Conservation (phyloP, 2,329 filamentous ascomycete genomes). For the Fusarium staphyleae region DNA sequence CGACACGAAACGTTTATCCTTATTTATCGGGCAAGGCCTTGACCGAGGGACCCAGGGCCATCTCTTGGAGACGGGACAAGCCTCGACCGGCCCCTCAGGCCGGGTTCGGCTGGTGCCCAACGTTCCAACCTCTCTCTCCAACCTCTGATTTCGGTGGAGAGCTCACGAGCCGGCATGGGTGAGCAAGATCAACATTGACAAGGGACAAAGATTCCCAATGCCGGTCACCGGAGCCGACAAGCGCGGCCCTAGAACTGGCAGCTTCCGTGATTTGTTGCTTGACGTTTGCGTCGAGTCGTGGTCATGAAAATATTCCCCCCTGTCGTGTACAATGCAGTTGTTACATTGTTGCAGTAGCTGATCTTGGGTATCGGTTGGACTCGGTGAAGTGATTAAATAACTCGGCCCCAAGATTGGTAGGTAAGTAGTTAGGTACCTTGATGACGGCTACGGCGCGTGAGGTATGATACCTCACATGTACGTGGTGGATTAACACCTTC, state of each 20-base stretch:
- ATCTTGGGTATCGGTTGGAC: background rate
- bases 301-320: background rate
- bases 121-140: conserved; percentile 21
- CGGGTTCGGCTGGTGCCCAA: conserved; percentile 19
- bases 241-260: conserved; percentile 32
- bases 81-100: conserved; percentile 9
- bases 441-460: too few species aligned
- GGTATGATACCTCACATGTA: too few species aligned
- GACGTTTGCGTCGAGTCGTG: conserved; percentile 1
- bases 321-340: background rate
- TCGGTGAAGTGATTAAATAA: too few species aligned
- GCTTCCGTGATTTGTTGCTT: conserved; percentile 12
- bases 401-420: too few species aligned
- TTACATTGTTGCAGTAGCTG: conserved; percentile 4
- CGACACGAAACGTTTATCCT: background rate
- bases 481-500: too few species aligned
- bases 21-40: conserved; percentile 3
- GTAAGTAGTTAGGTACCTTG: too few species aligned
- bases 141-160: conserved; percentile 30
- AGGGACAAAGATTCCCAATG: conserved; percentile 21
- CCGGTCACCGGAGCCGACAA: conserved; percentile 36
- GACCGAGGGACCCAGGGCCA: background rate
- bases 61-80: conserved; percentile 6
- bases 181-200: conserved; percentile 28
- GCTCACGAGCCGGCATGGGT: conserved; percentile 12